Percentiles rank a stretch among this genome's conserved stretches.
Conservation (phyloP, 331 rosid species). For the Acacia pycnantha region DNA sequence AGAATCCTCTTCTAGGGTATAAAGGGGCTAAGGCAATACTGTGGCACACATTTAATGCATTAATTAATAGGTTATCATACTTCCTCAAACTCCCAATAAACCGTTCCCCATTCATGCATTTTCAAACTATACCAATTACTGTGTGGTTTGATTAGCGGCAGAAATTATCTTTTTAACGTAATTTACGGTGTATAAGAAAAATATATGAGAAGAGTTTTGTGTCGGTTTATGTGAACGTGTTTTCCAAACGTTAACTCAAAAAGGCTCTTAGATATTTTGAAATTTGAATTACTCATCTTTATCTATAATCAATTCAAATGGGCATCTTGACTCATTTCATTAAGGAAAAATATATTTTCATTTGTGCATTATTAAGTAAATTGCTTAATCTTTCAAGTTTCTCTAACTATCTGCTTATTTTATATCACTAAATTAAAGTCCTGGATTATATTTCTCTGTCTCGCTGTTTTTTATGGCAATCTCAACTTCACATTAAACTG, state of each 20-base stretch:
- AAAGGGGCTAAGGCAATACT: neutral
- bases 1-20: too few relatives aligned
- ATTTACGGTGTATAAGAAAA: too few relatives aligned
- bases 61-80: neutral
- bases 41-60: neutral
- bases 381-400: too few relatives aligned
- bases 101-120: neutral
- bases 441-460: too few relatives aligned
- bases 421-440: too few relatives aligned
- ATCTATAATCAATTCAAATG: neutral
- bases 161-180: accelerated
- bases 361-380: neutral
- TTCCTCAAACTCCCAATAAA: neutral
- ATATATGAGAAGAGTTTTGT: too few relatives aligned
- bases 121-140: neutral
- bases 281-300: neutral
- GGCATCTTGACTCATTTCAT: neutral
- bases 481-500: too few relatives aligned
- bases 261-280: too few relatives aligned
- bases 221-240: accelerated
- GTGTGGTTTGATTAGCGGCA: accelerated
- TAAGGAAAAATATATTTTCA: too few relatives aligned
- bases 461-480: too few relatives aligned
- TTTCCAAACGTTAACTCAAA: too few relatives aligned
- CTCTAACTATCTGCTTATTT: too few relatives aligned